Evolutionary conservation across 2,329 filamentous ascomycete species (phyloP).

Genomic region (Colletotrichum destructivum): DNA sequence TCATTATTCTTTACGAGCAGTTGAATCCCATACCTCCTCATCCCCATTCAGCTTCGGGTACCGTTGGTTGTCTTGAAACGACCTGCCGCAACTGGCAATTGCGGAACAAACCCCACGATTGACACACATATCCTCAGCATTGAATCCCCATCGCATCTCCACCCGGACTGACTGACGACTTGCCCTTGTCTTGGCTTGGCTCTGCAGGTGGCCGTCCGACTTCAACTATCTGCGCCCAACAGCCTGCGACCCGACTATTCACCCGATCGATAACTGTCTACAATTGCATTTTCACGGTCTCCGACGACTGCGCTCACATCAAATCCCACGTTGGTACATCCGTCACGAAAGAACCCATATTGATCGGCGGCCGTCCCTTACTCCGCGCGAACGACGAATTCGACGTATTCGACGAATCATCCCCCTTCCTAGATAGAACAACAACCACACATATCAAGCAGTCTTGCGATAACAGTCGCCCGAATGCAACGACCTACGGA

Average conservation of each 20-base stretch:
- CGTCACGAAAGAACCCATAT: conserved; percentile 19
- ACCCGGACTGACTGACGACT: conserved; percentile 28
- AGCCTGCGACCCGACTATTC: conserved; percentile 8
- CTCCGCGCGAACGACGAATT: conserved; percentile 14
- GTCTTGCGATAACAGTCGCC: conserved; percentile 34
- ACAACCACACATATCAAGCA: background rate
- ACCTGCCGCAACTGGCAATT: background rate
- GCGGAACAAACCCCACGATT: background rate
- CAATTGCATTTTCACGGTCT: background rate
- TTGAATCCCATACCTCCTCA: background rate
- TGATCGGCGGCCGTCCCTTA: conserved; percentile 22
- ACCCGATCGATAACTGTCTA: background rate
- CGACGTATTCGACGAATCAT: conserved; percentile 9
- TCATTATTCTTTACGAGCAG: background rate
- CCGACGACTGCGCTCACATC: conserved; percentile 7
- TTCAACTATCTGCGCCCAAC: conserved; percentile 22
- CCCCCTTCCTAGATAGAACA: conserved; percentile 14
- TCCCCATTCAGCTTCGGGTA: background rate
- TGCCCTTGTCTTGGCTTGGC: conserved; percentile 38
- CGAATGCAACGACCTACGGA: conserved; percentile 42
- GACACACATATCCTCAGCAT: conserved; percentile 25
- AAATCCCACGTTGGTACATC: background rate
- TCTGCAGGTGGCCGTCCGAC: conserved; percentile 30
- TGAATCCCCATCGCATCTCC: conserved; percentile 35
- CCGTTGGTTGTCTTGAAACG: background rate